Evolutionary conservation across 2,329 filamentous ascomycete genomes (phyloP).

Genomic region (Fusarium hostae): DNA sequence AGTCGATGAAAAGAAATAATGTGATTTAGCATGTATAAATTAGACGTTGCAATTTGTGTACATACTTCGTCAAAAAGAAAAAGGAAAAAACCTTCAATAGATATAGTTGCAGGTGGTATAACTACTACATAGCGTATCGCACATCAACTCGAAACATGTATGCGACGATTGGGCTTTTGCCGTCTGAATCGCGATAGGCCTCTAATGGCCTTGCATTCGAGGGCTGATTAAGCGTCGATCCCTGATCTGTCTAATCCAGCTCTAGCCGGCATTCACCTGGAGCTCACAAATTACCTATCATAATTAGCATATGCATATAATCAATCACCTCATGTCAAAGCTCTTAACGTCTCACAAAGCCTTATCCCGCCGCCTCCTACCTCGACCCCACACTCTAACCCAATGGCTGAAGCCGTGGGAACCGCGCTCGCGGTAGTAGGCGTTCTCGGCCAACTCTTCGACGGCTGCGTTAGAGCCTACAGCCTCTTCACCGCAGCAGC

Average conservation of each 20-base stretch:
- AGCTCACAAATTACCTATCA: not conserved
- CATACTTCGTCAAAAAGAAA: no score
- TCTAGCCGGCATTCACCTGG: not conserved
- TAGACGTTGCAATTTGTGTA: not conserved
- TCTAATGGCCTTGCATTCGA: not conserved
- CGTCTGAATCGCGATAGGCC: not conserved
- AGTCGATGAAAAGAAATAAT: not conserved
- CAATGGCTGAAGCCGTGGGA: conserved; percentile 54
- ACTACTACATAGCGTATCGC: not conserved
- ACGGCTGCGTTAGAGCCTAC: conserved; percentile 60
- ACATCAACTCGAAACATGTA: not conserved
- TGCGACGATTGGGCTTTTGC: not conserved
- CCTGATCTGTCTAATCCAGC: not conserved
- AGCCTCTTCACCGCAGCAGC: conserved; percentile 56
- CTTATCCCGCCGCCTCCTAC: conserved; percentile 2
- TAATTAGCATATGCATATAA: not conserved
- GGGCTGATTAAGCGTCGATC: conserved; percentile 26
- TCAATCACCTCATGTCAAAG: not conserved
- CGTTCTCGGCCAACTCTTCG: conserved; percentile 59
- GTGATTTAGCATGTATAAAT: not conserved
- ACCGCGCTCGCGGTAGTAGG: conserved; percentile 58
- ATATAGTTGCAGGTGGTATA: not conserved
- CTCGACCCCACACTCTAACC: not conserved
- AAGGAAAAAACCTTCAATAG: no score
- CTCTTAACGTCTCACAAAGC: not conserved